phyloP scores from a whole-genome alignment of 164 flowering plant species.

The Vitis labrusca region DNA sequence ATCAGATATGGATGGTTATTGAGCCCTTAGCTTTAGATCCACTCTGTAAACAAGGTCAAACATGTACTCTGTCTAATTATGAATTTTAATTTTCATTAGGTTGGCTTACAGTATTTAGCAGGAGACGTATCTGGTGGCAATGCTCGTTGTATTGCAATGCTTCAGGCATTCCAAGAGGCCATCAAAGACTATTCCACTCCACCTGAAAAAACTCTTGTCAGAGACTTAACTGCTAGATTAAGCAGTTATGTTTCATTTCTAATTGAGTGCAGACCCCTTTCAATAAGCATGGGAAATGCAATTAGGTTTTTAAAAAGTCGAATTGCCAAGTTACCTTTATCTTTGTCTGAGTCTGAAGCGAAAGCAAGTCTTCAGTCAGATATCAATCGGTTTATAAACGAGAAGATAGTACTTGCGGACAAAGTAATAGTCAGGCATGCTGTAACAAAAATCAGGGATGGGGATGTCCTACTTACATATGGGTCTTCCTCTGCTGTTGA shows the following conservation, averaged over 20 bases:
- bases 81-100: slow-evolving; percentile 42
- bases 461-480: slow-evolving; percentile 90
- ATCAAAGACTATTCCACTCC: slow-evolving; percentile 79
- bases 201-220: slow-evolving; percentile 60
- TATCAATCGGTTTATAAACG: slow-evolving; percentile 73
- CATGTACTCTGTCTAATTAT: slow-evolving; percentile 2
- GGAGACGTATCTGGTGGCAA: slow-evolving; percentile 86
- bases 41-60: neutral
- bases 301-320: slow-evolving; percentile 74
- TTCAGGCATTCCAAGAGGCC: slow-evolving; percentile 77
- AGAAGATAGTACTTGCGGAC: slow-evolving; percentile 84
- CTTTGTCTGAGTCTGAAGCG: slow-evolving; percentile 78
- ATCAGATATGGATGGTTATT: neutral
- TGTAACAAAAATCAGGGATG: slow-evolving; percentile 85
- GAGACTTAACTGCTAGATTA: slow-evolving; percentile 82
- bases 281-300: slow-evolving; percentile 96
- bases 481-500: slow-evolving; percentile 82
- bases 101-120: slow-evolving; percentile 71
- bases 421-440: slow-evolving; percentile 86
- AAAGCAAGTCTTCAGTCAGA: slow-evolving; percentile 64
- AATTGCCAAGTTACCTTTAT: slow-evolving; percentile 62
- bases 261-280: slow-evolving; percentile 81
- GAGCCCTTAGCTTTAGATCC: neutral
- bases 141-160: slow-evolving; percentile 96
- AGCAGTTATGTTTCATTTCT: slow-evolving; percentile 77